A percentile compares a stretch with the other conserved stretches of the same genome.
These are phyloP conservation scores for Mycosphaerella sp. DNA, from an alignment of 2,329 filamentous ascomycete species.

Conservation along the genomic window DNA sequence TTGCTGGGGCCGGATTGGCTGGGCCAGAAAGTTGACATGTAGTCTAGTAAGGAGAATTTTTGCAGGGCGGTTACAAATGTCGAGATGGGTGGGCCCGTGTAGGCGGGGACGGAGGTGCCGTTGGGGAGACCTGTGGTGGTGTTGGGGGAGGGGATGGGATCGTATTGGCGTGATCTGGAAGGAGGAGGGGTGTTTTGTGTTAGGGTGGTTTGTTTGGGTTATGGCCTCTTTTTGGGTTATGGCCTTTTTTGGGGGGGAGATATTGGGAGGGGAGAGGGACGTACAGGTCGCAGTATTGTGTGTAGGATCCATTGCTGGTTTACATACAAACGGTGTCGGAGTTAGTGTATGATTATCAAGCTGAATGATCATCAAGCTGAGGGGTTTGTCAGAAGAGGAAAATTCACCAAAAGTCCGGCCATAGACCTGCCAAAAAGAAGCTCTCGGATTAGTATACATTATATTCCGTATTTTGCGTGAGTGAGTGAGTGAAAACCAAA, in stretches of 20 bases:
- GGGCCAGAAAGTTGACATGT: conserved; percentile 63
- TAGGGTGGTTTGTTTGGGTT: no score
- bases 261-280: no score
- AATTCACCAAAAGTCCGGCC: conserved; percentile 2
- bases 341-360: background rate
- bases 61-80: conserved; percentile 53
- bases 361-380: no score
- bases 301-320: conserved; percentile 48
- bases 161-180: conserved; percentile 49
- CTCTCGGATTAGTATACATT: background rate
- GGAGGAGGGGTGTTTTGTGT: no score
- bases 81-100: conserved; percentile 52
- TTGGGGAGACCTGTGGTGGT: conserved; percentile 53
- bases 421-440: background rate
- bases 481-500: no score
- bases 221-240: no score
- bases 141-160: conserved; percentile 52
- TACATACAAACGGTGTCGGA: background rate
- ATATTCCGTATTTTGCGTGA: background rate
- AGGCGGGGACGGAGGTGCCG: conserved; percentile 50
- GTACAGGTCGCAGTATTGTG: conserved; percentile 60
- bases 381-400: no score
- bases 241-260: no score
- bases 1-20: conserved; percentile 50
- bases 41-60: conserved; percentile 54